phyloP scores from a whole-genome alignment of 495 filamentous ascomycete species.

The Extremus antarcticus region DNA sequence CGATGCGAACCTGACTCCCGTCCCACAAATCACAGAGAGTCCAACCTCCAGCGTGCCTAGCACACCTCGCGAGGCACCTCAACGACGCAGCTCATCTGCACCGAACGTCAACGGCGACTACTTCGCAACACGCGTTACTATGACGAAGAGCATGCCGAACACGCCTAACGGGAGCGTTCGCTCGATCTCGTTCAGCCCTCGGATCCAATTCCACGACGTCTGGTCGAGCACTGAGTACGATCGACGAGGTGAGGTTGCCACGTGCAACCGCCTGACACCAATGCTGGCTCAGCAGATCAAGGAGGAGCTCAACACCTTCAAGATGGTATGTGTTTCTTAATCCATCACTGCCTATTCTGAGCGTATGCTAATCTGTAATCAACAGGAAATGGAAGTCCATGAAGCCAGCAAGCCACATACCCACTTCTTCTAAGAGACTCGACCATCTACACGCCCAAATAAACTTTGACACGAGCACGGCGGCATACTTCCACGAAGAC shows the following conservation, averaged over 20 bases:
- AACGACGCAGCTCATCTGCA: slow-evolving; percentile 50
- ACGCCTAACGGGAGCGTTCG: slow-evolving; percentile 63
- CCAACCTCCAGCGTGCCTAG: slow-evolving; percentile 72
- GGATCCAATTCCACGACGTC: slow-evolving; percentile 89
- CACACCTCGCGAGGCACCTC: slow-evolving; percentile 65
- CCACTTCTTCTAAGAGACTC: slow-evolving; percentile 74
- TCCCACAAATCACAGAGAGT: slow-evolving; percentile 57
- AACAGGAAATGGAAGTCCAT: slow-evolving; percentile 98
- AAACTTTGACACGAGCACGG: neutral
- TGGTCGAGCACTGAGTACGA: slow-evolving; percentile 96
- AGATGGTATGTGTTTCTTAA: slow-evolving; percentile 79
- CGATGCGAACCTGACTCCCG: slow-evolving; percentile 41
- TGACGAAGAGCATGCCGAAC: slow-evolving; percentile 62
- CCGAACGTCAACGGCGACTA: slow-evolving; percentile 74
- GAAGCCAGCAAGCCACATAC: slow-evolving; percentile 98
- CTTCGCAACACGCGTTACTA: slow-evolving; percentile 62
- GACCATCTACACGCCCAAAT: neutral
- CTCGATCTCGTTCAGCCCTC: slow-evolving; percentile 82
- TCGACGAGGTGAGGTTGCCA: slow-evolving; percentile 88
- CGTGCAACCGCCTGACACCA: slow-evolving; percentile 93
- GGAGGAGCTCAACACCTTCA: slow-evolving; percentile 98
- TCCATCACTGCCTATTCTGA: too few relatives aligned
- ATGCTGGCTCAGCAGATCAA: slow-evolving; percentile 99
- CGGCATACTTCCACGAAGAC: neutral
- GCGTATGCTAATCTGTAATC: slow-evolving; percentile 25